Evolutionary conservation across 495 filamentous ascomycete species (phyloP).

Genomic region (Aspergillus asperescens): DNA sequence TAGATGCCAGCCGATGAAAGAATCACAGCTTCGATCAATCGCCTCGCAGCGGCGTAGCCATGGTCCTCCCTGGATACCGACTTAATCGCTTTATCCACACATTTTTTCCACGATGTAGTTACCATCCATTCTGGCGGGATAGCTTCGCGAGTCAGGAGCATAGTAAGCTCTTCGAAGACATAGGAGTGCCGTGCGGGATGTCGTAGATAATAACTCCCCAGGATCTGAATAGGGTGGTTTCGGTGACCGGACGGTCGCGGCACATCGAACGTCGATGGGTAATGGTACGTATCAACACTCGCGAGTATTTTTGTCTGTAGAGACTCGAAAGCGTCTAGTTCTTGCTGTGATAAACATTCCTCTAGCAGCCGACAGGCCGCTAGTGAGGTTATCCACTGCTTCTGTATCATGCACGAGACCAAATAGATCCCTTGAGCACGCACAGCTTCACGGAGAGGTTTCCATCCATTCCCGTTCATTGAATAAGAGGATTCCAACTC

Average conservation of each 20-base stretch:
- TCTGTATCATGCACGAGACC: slow-evolving; percentile 49
- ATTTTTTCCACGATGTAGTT: slow-evolving; percentile 38
- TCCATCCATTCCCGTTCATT: slow-evolving; percentile 53
- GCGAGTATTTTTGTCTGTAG: slow-evolving; percentile 33
- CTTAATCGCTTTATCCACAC: slow-evolving; percentile 38
- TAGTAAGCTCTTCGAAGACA: slow-evolving; percentile 36
- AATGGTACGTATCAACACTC: slow-evolving; percentile 24
- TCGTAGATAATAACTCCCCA: slow-evolving; percentile 29
- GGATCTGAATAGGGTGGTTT: slow-evolving; percentile 28
- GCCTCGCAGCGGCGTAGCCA: slow-evolving; percentile 31
- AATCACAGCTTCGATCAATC: slow-evolving; percentile 38
- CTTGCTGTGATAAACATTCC: slow-evolving; percentile 27
- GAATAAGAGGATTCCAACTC: slow-evolving; percentile 60
- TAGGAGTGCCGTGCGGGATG: slow-evolving; percentile 25
- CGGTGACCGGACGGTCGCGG: slow-evolving; percentile 8
- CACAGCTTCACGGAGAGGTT: slow-evolving; percentile 56
- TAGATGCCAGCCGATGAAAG: slow-evolving; percentile 27
- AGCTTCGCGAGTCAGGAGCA: slow-evolving; percentile 32
- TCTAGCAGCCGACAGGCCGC: slow-evolving; percentile 34
- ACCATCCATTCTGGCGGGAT: slow-evolving; percentile 49
- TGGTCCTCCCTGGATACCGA: slow-evolving; percentile 38
- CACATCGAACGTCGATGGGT: slow-evolving; percentile 31
- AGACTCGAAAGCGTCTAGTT: slow-evolving; percentile 36
- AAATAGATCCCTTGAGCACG: slow-evolving; percentile 62
- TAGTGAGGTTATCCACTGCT: slow-evolving; percentile 35